Evolutionary conservation across 1,284 basidiomycete species (phyloP).

Genomic region (Leccinum proliferum): DNA sequence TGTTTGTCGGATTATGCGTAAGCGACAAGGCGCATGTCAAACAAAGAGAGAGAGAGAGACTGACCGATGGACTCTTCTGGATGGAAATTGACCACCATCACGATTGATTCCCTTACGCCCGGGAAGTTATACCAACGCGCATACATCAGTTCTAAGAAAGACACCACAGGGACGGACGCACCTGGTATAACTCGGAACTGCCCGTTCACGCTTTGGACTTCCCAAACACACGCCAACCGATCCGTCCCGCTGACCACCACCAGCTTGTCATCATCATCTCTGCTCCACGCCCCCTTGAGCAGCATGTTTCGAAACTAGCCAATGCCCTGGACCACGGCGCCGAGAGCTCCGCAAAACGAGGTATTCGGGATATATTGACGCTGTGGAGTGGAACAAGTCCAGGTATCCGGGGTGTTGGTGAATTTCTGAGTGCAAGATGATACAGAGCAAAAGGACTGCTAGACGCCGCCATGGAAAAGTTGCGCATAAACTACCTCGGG

Average conservation of each 20-base stretch:
- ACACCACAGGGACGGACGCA: constrained; percentile 24
- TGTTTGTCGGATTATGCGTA: constrained; percentile 21
- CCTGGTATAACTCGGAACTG: constrained; percentile 77
- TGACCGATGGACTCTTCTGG: constrained; percentile 88
- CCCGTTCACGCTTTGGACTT: constrained; percentile 66
- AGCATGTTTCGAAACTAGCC: constrained; percentile 84
- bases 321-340: constrained; percentile 68
- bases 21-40: constrained; percentile 2
- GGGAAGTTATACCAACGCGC: constrained; percentile 53
- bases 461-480: constrained; percentile 78
- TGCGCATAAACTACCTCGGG: constrained; percentile 62
- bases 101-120: constrained; percentile 85
- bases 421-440: constrained; percentile 61
- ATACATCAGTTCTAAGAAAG: neutral
- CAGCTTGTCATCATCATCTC: constrained; percentile 63
- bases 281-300: constrained; percentile 78
- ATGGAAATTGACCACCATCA: constrained; percentile 87
- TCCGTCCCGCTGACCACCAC: constrained; percentile 80
- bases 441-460: constrained; percentile 80
- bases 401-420: constrained; percentile 39
- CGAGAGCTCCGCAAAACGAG: constrained; percentile 65
- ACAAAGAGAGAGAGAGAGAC: constrained; percentile 20
- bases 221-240: constrained; percentile 84
- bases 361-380: constrained; percentile 65
- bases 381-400: constrained; percentile 64